Evolutionary conservation across 805 yeast genomes (phyloP), one percentile per base, ranked within the genome.

Genomic region (Zygosaccharomyces bailii): DNA sequence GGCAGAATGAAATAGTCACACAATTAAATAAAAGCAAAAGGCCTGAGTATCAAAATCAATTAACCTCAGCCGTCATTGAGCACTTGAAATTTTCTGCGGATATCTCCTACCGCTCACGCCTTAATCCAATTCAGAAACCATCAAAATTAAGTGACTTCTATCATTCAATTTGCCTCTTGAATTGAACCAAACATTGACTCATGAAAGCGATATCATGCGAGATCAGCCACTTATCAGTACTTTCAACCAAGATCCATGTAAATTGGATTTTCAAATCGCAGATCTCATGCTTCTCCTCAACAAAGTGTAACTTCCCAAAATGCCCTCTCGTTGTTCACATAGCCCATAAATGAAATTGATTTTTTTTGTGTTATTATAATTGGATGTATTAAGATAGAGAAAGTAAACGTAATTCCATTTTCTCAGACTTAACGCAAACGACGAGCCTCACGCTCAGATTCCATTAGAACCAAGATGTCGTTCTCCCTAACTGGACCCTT

Each of bases 391-490:
- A 43, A 27, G 34, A 16, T 30, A 37, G 44, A 36, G 38, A 40
- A 32, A 29, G 44, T 32, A 31, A 34, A 38, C 20, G 30, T 3
- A 39, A 27, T 16, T 16, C 33, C 21, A 14, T 7, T 34, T 27
- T 25, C 39, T 40, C 34, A 27, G 32, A 40, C 50, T 50, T 82
- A 82, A 82, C 91, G 86, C 75, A 85, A 78, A 79, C 93, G 82
- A 80, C 91, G 83, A 69, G 98, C 98, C 82, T 91, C 99, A 83
- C 99, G 91, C 82, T 91, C 99, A 63, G 98, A 91, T 82, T 91
- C 99, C 96, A 91, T 93, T 74, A 91, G 83, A 75, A 96, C 93
- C 74, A 91, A 85, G 78, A 93, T 88, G 74, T 91, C 99, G 78
- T 91, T 86, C 77, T 87, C 96, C 75, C 96, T 86, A 74, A 87